Conservation (phyloP, 306 rosid genomes). For the Parietaria judaica region DNA sequence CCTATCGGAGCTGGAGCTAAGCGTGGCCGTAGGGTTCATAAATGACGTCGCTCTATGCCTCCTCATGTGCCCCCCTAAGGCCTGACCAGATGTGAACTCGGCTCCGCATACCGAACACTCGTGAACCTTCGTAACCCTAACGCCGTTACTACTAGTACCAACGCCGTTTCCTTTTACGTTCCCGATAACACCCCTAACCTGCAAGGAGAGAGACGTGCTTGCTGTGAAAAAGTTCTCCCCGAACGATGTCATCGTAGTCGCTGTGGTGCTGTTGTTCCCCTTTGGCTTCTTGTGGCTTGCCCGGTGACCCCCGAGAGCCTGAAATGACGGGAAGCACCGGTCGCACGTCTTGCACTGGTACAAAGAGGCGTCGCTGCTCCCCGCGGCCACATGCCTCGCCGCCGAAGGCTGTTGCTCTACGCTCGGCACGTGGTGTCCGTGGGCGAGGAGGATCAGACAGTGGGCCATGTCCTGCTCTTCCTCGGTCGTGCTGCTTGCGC, state of each 20-base stretch:
- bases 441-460: conserved; percentile 75
- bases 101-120: conserved; percentile 76
- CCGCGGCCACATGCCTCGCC: no score
- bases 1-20: background rate
- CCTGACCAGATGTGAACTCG: conserved; percentile 85
- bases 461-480: conserved; percentile 71
- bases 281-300: conserved; percentile 76
- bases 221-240: conserved; percentile 13
- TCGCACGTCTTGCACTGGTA: conserved; percentile 81
- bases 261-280: background rate
- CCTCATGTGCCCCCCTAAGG: conserved; percentile 95
- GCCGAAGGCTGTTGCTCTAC: no score
- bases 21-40: conserved; percentile 12
- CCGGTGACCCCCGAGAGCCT: conserved; percentile 92
- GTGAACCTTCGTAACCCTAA: conserved; percentile 41
- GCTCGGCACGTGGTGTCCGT: conserved; percentile 21
- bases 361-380: background rate
- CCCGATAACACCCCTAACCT: conserved; percentile 21
- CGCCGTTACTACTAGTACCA: background rate
- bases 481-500: conserved; percentile 20
- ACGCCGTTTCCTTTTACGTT: background rate
- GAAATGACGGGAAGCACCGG: conserved; percentile 67
- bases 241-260: background rate
- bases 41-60: conserved; percentile 47
- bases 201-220: conserved; percentile 50